Base-by-base conservation (phyloP, 768 basidiomycete species). In the Suillus variegatus region DNA sequence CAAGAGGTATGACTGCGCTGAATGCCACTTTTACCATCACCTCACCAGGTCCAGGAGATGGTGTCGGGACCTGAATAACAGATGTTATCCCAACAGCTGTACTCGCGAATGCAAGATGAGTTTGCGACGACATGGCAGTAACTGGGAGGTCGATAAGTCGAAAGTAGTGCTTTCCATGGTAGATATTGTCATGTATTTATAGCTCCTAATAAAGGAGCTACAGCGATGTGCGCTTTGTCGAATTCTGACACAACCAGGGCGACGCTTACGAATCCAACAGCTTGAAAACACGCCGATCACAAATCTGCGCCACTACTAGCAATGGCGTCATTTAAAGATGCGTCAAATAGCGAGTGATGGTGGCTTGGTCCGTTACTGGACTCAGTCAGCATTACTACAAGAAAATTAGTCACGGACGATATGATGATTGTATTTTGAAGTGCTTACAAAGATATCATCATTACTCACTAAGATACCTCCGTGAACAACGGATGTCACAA, bases 21-120 rank as follows among this genome's bases (percentile, higher is more conserved):
- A 80, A 82, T 47, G 74, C 75, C 12, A 82, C 80, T 69, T 80
- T 79, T 61, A 85, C 58, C 28, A 79, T 74, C 22, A 84, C 77
- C 61, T 82, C 74, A n/a, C 72, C 78, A 9, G 71, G 65, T n/a
- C 69, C 72, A 6, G 81, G 82, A 10, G 65, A 65, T 20, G 68
- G 67, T 3, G 82, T 83, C 2, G 75, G 65, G 6, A 80, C 73
- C 58, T 78, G 74, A 28, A 82, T 75, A 2, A 70, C 76, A 28
- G 80, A 79, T 43, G 82, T 66, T 6, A 73, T 69, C 7, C 80
- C 78, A 63, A 74, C 70, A 41, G 79, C 68, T 8, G 72, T 76
- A 7, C 77, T 74, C 9, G 81, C 84, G 55, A 84, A 74, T 12
- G 80, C 84, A 12, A 70, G 77, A 67, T 85, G 83, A 2, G 75